A percentile compares a stretch with the other conserved stretches of the same genome.
Conservation (phyloP, 2,329 filamentous ascomycete genomes). For the Ophiostoma ulmi region DNA sequence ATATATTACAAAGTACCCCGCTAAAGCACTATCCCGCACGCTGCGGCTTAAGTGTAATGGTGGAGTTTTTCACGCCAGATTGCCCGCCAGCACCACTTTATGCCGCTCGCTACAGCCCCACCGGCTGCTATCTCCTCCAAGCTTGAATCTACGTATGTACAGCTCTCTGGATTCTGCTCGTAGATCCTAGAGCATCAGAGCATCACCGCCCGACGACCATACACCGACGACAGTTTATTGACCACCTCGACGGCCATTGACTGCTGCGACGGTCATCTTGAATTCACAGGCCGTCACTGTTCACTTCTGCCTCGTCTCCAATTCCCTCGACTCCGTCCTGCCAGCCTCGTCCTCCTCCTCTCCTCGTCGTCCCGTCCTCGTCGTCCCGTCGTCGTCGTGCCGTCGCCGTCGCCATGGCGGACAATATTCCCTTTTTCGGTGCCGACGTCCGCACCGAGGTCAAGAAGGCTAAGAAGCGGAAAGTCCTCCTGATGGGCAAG, state of each 20-base stretch:
- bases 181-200: neutral
- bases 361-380: neutral
- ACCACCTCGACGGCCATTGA: neutral
- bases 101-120: neutral
- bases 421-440: constrained; percentile 23
- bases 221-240: no score
- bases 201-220: neutral
- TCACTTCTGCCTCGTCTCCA: neutral
- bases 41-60: constrained; percentile 5
- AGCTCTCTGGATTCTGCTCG: neutral
- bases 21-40: constrained; percentile 6
- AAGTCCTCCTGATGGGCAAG: constrained; percentile 88
- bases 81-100: constrained; percentile 5
- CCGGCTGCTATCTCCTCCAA: constrained; percentile 5
- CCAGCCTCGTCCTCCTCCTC: neutral
- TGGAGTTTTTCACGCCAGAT: neutral
- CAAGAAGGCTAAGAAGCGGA: constrained; percentile 75
- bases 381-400: neutral
- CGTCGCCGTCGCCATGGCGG: neutral
- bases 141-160: neutral
- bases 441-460: constrained; percentile 39
- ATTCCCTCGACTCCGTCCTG: neutral
- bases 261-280: neutral
- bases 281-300: neutral
- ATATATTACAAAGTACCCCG: neutral